Conservation (phyloP, 345 rosid genomes). For the Murraya paniculata region DNA sequence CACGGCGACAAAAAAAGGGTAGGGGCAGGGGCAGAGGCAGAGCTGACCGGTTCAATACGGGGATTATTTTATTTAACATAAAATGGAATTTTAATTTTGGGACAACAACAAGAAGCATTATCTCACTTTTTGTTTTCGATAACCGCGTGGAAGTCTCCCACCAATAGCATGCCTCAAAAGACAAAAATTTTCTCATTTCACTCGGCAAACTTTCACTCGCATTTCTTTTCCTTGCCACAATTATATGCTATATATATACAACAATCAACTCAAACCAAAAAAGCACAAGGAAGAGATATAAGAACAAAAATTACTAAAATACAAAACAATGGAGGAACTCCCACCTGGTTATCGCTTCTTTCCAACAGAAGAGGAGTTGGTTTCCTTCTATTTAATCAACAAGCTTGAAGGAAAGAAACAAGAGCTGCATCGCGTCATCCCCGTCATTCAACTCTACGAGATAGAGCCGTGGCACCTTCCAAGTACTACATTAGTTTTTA, state of each 20-base stretch:
- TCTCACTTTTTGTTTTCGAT: not conserved
- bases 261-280: not conserved
- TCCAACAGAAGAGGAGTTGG: slow-evolving; percentile 91
- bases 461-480: slow-evolving; percentile 78
- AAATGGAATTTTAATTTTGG: not conserved
- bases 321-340: slow-evolving; percentile 30
- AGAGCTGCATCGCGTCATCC: slow-evolving; percentile 61
- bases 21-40: not conserved
- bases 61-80: not conserved
- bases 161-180: slow-evolving; percentile 6
- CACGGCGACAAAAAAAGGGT: not conserved
- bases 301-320: not conserved
- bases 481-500: slow-evolving; percentile 30
- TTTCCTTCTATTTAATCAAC: slow-evolving; percentile 71
- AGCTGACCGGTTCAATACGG: slow-evolving; percentile 45
- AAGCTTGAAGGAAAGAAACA: slow-evolving; percentile 53
- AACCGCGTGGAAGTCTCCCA: slow-evolving; percentile 59
- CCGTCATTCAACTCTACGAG: slow-evolving; percentile 51
- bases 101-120: not conserved
- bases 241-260: slow-evolving; percentile 10
- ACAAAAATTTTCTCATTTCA: slow-evolving; percentile 41
- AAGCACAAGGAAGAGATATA: not conserved
- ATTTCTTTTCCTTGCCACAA: not conserved
- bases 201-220: slow-evolving; percentile 43
- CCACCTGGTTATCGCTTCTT: slow-evolving; percentile 69